phyloP scores from a whole-genome alignment of 805 yeast genomes.

The Yamadazyma olivae region DNA sequence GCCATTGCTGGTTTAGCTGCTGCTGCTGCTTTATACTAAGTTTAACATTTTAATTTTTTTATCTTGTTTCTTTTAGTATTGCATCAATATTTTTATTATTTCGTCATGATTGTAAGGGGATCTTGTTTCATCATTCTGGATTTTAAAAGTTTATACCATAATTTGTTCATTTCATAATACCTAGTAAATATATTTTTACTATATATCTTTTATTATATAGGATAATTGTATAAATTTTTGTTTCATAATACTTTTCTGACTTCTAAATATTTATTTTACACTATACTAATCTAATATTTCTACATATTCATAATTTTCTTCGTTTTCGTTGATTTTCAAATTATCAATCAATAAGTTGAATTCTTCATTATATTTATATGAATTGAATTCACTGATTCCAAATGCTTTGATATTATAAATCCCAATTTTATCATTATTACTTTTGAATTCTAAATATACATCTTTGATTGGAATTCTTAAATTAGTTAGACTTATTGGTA shows the following conservation, averaged over 20 bases:
- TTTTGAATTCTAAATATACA: conserved; percentile 26
- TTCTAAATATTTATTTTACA: not conserved
- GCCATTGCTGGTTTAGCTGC: conserved; percentile 17
- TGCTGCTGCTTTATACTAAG: conserved; percentile 17
- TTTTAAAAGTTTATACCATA: conserved; percentile 4
- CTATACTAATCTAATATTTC: conserved; percentile 2
- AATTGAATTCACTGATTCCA: conserved; percentile 27
- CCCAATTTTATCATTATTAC: conserved; percentile 9
- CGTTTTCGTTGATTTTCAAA: conserved; percentile 2
- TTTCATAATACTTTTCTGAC: no score
- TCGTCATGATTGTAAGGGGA: conserved; percentile 5
- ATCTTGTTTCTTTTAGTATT: not conserved
- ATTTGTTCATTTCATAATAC: conserved; percentile 6
- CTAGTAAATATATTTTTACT: not conserved
- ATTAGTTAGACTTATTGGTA: conserved; percentile 34
- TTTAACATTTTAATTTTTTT: conserved; percentile 1
- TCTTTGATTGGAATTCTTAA: conserved; percentile 29
- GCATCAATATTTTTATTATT: conserved; percentile 2
- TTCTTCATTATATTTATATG: conserved; percentile 22
- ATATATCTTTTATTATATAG: not conserved
- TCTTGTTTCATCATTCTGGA: conserved; percentile 7
- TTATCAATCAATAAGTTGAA: conserved; percentile 16
- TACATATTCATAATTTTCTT: not conserved
- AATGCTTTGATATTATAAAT: conserved; percentile 23
- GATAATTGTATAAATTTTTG: not conserved